Evolutionary conservation across 768 basidiomycete species (phyloP).

Genomic region (Tricholoma bakamatsutake): DNA sequence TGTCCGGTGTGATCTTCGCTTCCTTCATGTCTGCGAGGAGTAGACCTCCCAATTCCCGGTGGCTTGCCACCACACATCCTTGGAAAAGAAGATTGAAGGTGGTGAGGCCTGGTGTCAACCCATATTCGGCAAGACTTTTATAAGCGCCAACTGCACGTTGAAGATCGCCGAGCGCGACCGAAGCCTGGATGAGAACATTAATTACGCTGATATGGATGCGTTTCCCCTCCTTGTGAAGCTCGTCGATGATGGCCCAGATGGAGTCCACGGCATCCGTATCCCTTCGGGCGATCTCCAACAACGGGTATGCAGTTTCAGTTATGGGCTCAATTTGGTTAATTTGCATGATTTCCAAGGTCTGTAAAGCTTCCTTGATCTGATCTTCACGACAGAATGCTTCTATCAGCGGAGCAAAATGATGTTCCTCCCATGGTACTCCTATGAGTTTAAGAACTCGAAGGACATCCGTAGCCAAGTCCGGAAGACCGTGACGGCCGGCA

Average conservation of each 20-base stretch:
- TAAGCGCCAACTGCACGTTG: conserved; percentile 77
- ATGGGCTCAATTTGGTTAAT: conserved; percentile 43
- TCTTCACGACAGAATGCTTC: conserved; percentile 62
- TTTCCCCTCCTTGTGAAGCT: conserved; percentile 47
- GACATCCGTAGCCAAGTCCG: conserved; percentile 62
- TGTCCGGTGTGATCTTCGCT: conserved; percentile 47
- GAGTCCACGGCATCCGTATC: conserved; percentile 53
- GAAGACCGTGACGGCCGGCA: conserved; percentile 66
- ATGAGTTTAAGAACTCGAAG: conserved; percentile 48
- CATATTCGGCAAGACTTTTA: conserved; percentile 52
- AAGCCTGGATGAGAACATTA: conserved; percentile 63
- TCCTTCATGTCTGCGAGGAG: conserved; percentile 64
- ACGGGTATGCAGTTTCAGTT: conserved; percentile 46
- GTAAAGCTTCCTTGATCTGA: conserved; percentile 58
- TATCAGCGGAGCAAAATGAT: conserved; percentile 74
- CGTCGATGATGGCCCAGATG: conserved; percentile 59
- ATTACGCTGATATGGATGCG: conserved; percentile 52
- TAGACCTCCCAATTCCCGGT: conserved; percentile 63
- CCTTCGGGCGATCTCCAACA: conserved; percentile 35
- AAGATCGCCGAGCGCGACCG: conserved; percentile 55
- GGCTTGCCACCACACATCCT: conserved; percentile 53
- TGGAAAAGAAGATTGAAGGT: conserved; percentile 68
- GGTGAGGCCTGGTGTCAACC: conserved; percentile 48
- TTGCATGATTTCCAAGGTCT: conserved; percentile 55
- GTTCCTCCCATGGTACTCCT: conserved; percentile 49